These are phyloP conservation scores for Spathaspora sp. DNA, from an alignment of 805 yeast genomes.

Conservation along the genomic window DNA sequence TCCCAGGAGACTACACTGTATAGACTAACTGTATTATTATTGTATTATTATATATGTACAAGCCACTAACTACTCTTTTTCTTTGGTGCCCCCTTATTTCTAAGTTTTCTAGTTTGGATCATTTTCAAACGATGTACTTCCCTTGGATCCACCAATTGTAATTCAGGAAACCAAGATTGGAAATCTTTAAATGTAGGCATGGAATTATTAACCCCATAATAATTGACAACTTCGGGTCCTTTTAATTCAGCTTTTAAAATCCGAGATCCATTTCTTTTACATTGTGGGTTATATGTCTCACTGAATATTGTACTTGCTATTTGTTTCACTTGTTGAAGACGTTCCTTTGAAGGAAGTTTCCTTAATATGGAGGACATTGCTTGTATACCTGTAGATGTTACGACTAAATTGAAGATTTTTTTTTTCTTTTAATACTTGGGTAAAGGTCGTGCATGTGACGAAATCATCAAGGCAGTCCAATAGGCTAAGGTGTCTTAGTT, in stretches of 20 bases:
- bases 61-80: slow-evolving; percentile 40
- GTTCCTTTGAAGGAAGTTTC: slow-evolving; percentile 39
- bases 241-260: slow-evolving; percentile 62
- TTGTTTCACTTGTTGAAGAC: slow-evolving; percentile 56
- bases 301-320: slow-evolving; percentile 66
- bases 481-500: too few species aligned
- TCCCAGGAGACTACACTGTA: background rate
- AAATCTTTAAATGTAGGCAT: slow-evolving; percentile 62
- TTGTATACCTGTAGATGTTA: background rate
- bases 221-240: slow-evolving; percentile 67
- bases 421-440: background rate
- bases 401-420: background rate
- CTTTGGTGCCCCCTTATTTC: slow-evolving; percentile 88
- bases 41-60: slow-evolving; percentile 6
- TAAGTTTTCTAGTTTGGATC: slow-evolving; percentile 66
- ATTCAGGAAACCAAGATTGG: slow-evolving; percentile 48
- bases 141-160: slow-evolving; percentile 58
- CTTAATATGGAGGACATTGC: slow-evolving; percentile 23
- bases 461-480: too few species aligned
- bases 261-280: slow-evolving; percentile 68
- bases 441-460: background rate
- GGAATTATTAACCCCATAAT: slow-evolving; percentile 68
- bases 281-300: slow-evolving; percentile 64
- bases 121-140: slow-evolving; percentile 67
- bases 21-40: slow-evolving; percentile 1